Percentiles rank a stretch among this genome's conserved stretches.
Conservation (phyloP, 2,329 filamentous ascomycete species). For the Phaeoacremonium minimum region DNA sequence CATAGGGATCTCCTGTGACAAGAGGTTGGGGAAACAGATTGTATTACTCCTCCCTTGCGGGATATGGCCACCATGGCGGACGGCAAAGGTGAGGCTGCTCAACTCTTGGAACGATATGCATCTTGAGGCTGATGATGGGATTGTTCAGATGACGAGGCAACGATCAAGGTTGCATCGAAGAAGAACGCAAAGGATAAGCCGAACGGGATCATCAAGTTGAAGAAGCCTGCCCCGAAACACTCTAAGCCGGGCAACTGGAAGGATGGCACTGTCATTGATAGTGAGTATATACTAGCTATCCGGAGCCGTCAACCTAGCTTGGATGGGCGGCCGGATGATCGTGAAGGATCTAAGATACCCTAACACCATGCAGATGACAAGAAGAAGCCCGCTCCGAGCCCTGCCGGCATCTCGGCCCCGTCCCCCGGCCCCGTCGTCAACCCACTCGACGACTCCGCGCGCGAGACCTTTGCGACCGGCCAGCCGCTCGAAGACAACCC, state of each 20-base stretch:
- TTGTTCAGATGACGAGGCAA: slow-evolving; percentile 49
- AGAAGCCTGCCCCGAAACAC: slow-evolving; percentile 57
- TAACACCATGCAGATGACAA: slow-evolving; percentile 42
- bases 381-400: slow-evolving; percentile 34
- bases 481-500: slow-evolving; percentile 75
- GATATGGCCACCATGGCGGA: slow-evolving; percentile 8
- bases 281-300: slow-evolving; percentile 31
- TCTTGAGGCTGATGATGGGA: too few relatives aligned
- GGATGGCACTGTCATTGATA: slow-evolving; percentile 60
- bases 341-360: not conserved
- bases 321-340: too few relatives aligned
- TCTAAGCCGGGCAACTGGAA: slow-evolving; percentile 68
- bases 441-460: slow-evolving; percentile 69
- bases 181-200: slow-evolving; percentile 38
- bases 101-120: too few relatives aligned
- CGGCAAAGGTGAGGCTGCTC: slow-evolving; percentile 8
- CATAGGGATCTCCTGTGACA: too few relatives aligned
- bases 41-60: too few relatives aligned
- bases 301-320: too few relatives aligned
- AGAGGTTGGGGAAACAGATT: too few relatives aligned
- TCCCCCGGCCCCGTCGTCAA: slow-evolving; percentile 56
- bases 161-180: slow-evolving; percentile 60
- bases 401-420: slow-evolving; percentile 33
- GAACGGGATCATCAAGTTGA: slow-evolving; percentile 55
- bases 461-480: slow-evolving; percentile 76